phyloP scores from a whole-genome alignment of 345 rosid genomes.

The Mercurialis annua region DNA sequence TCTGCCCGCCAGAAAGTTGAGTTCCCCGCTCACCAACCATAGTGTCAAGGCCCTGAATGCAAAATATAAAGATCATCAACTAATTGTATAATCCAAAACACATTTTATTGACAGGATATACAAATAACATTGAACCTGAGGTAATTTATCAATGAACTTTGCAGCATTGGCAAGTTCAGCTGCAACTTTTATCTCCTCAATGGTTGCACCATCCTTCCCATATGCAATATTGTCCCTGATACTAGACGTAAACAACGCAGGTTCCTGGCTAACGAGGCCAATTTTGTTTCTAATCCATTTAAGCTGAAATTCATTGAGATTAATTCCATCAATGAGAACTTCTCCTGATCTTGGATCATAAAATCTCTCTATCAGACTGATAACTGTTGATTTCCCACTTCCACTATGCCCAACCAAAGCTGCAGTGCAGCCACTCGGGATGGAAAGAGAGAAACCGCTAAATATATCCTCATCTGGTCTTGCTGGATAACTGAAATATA shows the following conservation, averaged over 20 bases:
- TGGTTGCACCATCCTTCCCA: slow-evolving; percentile 39
- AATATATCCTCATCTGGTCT: too few species aligned
- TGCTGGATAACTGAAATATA: too few species aligned
- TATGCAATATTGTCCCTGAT: slow-evolving; percentile 41
- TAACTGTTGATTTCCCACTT: too few species aligned
- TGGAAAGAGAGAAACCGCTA: slow-evolving; percentile 36
- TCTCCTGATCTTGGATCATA: slow-evolving; percentile 44
- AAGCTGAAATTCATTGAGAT: slow-evolving; percentile 34
- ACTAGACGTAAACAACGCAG: too few species aligned
- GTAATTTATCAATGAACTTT: slow-evolving; percentile 41
- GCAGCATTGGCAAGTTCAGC: too few species aligned
- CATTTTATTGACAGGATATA: neutral
- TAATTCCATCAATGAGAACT: slow-evolving; percentile 40
- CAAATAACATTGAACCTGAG: slow-evolving; percentile 23
- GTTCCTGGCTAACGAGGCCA: slow-evolving; percentile 48
- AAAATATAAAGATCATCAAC: slow-evolving; percentile 19
- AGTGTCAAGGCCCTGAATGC: slow-evolving; percentile 62
- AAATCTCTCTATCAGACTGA: slow-evolving; percentile 45
- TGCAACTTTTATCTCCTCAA: slow-evolving; percentile 43
- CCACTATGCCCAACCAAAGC: slow-evolving; percentile 51
- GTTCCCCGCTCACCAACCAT: slow-evolving; percentile 94
- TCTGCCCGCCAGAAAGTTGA: too few species aligned
- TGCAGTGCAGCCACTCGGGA: slow-evolving; percentile 34
- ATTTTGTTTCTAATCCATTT: slow-evolving; percentile 45
- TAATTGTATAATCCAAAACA: neutral